These are phyloP conservation scores for Coemansia sp. DNA, from an alignment of 192 early-diverging fungal species.

Conservation along the genomic window DNA sequence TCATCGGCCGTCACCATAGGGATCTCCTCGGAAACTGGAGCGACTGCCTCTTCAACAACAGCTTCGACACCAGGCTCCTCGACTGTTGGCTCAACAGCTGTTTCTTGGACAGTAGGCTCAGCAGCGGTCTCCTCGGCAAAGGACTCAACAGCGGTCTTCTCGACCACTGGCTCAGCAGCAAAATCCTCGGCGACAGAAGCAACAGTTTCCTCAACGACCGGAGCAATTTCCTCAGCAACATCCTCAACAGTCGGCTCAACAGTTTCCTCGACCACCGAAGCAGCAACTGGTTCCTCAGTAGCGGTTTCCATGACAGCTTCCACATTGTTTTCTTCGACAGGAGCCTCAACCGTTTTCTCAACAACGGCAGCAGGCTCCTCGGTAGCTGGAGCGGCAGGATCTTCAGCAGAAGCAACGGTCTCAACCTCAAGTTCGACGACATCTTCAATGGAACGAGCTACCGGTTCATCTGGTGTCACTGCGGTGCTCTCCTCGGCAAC, in stretches of 20 bases:
- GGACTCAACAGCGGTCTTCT: not conserved
- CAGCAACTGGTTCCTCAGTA: too few species aligned
- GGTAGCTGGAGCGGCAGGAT: not conserved
- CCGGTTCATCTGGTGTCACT: not conserved
- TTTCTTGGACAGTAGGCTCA: conserved; percentile 3
- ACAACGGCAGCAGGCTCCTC: not conserved
- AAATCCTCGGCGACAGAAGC: not conserved
- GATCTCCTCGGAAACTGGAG: not conserved
- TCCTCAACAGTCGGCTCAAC: not conserved
- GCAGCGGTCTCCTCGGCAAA: not conserved
- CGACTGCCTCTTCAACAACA: not conserved
- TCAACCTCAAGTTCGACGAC: not conserved
- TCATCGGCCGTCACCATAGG: not conserved
- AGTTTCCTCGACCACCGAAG: not conserved
- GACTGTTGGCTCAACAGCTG: not conserved
- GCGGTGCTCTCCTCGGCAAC: not conserved
- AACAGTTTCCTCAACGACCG: not conserved
- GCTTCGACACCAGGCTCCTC: conserved; percentile 9
- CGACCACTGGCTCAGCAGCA: not conserved
- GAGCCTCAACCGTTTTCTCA: not conserved
- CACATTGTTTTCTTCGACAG: not conserved
- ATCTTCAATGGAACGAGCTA: not conserved
- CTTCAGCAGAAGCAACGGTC: not conserved
- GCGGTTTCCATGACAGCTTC: not conserved
- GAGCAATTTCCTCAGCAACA: not conserved